Conservation (phyloP, 805 yeast genomes). For the Candida qinlingensis region DNA sequence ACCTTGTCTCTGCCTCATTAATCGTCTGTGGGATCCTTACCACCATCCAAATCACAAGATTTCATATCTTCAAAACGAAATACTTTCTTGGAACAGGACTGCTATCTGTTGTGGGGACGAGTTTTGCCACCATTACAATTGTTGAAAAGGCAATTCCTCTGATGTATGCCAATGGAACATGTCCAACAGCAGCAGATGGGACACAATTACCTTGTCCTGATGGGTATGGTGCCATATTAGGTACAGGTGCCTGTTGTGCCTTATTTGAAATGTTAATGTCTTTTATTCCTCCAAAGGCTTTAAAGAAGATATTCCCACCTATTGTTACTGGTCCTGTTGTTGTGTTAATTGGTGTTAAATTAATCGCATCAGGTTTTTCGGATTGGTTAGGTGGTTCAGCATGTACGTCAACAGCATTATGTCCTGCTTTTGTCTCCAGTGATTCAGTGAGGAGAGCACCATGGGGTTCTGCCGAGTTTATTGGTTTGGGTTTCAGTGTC, state of each 20-base stretch:
- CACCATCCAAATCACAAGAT: constrained; percentile 70
- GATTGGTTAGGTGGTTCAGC: constrained; percentile 89
- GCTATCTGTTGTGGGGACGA: constrained; percentile 85
- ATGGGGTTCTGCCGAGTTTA: constrained; percentile 84
- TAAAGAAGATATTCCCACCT: constrained; percentile 80
- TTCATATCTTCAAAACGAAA: constrained; percentile 67
- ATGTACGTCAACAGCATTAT: constrained; percentile 38
- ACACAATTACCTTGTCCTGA: constrained; percentile 73
- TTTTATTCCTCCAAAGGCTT: constrained; percentile 66
- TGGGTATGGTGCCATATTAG: constrained; percentile 85
- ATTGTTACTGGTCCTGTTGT: constrained; percentile 94
- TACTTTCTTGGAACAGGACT: constrained; percentile 85
- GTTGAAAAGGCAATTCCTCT: constrained; percentile 70
- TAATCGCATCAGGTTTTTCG: constrained; percentile 67
- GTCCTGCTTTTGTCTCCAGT: constrained; percentile 48
- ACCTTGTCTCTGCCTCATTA: constrained; percentile 65
- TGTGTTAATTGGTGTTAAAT: constrained; percentile 67
- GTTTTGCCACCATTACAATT: constrained; percentile 82
- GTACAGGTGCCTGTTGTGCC: constrained; percentile 74
- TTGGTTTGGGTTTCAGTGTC: constrained; percentile 85
- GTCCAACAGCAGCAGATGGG: constrained; percentile 63
- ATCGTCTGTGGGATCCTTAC: constrained; percentile 71
- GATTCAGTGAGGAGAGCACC: constrained; percentile 51
- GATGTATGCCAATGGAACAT: constrained; percentile 70
- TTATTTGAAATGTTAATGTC: constrained; percentile 67